phyloP scores from a whole-genome alignment of 768 basidiomycete genomes.

The Naganishia randhawae region DNA sequence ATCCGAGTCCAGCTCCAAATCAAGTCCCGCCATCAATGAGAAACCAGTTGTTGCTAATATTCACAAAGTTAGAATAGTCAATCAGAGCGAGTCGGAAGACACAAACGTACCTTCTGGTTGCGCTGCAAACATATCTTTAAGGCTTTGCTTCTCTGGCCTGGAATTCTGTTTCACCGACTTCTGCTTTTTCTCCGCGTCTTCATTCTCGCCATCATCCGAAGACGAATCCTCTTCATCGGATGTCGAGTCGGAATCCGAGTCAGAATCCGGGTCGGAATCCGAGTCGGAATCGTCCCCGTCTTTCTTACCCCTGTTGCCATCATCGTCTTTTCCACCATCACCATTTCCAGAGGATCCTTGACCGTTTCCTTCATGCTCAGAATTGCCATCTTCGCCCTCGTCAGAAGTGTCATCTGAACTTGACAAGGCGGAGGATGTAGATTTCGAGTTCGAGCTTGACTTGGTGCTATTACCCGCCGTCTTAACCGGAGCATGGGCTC shows the following conservation, averaged over 20 bases:
- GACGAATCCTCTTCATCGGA: conserved; percentile 1
- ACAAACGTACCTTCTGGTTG: conserved; percentile 26
- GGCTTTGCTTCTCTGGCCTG: conserved; percentile 10
- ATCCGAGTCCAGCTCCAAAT: conserved; percentile 45
- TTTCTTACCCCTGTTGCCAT: not conserved
- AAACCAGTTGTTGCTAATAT: conserved; percentile 33
- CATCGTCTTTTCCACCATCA: not conserved
- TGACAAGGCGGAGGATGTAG: not conserved
- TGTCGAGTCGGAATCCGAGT: not conserved
- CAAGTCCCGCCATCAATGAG: conserved; percentile 38
- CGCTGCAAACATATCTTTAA: conserved; percentile 39
- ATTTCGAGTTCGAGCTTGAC: not conserved
- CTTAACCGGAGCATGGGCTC: not conserved
- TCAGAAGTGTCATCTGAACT: not conserved
- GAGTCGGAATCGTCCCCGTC: conserved; percentile 15
- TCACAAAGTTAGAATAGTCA: not conserved
- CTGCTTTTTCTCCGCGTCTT: not conserved
- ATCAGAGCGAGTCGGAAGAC: not conserved
- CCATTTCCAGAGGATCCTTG: not conserved
- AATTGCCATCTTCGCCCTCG: not conserved
- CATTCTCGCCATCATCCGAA: conserved; percentile 2
- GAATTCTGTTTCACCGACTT: not conserved
- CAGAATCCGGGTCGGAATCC: not conserved
- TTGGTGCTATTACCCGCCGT: not conserved
- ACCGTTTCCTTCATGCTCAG: not conserved